Evolutionary conservation across 1,284 basidiomycete species (phyloP).

Genomic region (Inonotus hispidus): DNA sequence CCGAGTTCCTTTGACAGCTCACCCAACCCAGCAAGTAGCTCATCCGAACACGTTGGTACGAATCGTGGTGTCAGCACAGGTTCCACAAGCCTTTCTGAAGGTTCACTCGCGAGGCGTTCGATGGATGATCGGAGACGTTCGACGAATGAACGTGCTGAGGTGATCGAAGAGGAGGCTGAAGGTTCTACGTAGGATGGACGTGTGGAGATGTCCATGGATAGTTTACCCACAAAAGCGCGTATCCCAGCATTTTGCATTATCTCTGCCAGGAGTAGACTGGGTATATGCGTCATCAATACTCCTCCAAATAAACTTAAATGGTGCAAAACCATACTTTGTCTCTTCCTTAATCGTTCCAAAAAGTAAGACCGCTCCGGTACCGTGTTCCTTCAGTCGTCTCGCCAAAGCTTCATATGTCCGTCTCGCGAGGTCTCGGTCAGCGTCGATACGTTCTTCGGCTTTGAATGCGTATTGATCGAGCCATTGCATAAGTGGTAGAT

Average conservation of each 20-base stretch:
- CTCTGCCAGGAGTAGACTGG: conserved; percentile 68
- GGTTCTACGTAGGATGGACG: conserved; percentile 65
- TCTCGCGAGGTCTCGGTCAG: conserved; percentile 50
- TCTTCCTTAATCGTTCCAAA: conserved; percentile 79
- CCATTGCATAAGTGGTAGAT: conserved; percentile 82
- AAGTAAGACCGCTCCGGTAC: conserved; percentile 69
- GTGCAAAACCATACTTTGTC: conserved; percentile 55
- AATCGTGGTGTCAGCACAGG: conserved; percentile 83
- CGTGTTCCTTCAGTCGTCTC: conserved; percentile 56
- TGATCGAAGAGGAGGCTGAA: conserved; percentile 44
- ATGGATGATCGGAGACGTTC: conserved; percentile 38
- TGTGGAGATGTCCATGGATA: conserved; percentile 81
- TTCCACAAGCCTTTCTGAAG: conserved; percentile 51
- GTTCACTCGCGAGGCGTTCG: conserved; percentile 34
- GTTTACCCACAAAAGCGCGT: conserved; percentile 75
- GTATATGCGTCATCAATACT: neutral
- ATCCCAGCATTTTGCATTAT: conserved; percentile 68
- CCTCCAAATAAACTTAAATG: neutral
- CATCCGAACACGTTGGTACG: conserved; percentile 73
- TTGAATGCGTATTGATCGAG: conserved; percentile 71
- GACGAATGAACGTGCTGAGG: conserved; percentile 52
- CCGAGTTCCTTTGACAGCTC: conserved; percentile 39
- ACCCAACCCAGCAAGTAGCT: conserved; percentile 55
- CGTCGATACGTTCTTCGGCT: conserved; percentile 72
- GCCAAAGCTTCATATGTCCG: conserved; percentile 65